These are phyloP conservation scores for Yarrowia galli DNA, from an alignment of 1,139 yeast genomes.

Conservation along the genomic window DNA sequence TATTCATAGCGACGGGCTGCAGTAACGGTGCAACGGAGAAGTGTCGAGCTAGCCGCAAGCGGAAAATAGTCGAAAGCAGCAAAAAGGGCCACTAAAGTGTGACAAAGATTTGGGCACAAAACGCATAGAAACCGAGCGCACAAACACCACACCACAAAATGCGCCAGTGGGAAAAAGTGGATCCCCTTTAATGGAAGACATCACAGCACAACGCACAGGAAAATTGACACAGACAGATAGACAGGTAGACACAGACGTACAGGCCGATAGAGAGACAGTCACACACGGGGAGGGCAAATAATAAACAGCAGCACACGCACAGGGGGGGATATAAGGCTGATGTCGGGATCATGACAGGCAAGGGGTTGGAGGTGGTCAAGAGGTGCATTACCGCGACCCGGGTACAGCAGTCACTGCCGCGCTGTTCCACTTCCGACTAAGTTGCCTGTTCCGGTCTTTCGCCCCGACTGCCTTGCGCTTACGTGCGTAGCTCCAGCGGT, in stretches of 20 bases:
- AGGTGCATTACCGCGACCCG: conserved; percentile 6
- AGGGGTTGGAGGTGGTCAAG: background rate
- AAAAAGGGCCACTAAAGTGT: background rate
- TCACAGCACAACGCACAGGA: background rate
- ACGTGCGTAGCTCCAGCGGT: conserved; percentile 8
- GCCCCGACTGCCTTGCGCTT: conserved; percentile 19
- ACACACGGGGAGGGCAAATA: background rate
- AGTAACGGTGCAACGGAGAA: conserved; percentile 17
- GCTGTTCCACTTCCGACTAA: background rate
- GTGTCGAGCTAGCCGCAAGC: conserved; percentile 11
- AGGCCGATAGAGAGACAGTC: background rate
- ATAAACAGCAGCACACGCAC: background rate
- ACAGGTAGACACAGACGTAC: too few relatives aligned
- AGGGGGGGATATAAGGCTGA: too few relatives aligned
- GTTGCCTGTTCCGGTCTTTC: conserved; percentile 16
- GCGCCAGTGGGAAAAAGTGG: background rate
- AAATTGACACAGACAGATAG: background rate
- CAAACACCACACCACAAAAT: background rate
- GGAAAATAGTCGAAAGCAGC: conserved; percentile 17
- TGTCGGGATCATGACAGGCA: background rate
- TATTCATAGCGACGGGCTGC: background rate
- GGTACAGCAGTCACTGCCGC: conserved; percentile 8
- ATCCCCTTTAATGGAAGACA: too few relatives aligned
- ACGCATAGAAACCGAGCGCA: too few relatives aligned
- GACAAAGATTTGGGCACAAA: background rate